These are phyloP conservation scores for Porogramme epimiltina DNA, from an alignment of 1,284 basidiomycete genomes.

Conservation along the genomic window DNA sequence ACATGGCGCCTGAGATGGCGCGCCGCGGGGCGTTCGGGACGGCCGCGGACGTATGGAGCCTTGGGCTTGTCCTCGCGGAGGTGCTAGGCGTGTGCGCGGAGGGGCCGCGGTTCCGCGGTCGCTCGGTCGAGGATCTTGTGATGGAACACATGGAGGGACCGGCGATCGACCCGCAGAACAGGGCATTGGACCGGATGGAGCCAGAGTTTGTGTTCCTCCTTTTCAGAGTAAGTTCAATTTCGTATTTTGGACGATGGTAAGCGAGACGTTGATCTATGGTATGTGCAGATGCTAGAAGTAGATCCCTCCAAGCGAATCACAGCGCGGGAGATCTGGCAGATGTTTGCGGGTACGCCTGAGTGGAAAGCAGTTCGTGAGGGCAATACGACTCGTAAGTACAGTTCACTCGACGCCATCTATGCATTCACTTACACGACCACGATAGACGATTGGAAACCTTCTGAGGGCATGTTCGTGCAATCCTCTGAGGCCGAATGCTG, in stretches of 20 bases:
- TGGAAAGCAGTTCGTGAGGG: background rate
- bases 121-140: background rate
- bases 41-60: slow-evolving; percentile 25
- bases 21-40: slow-evolving; percentile 8
- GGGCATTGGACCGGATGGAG: no score
- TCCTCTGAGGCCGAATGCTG: no score
- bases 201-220: no score
- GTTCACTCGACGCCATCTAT: background rate
- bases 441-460: background rate
- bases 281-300: background rate
- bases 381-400: background rate
- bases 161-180: no score
- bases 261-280: background rate
- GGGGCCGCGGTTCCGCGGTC: slow-evolving; percentile 3
- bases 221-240: no score
- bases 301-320: background rate
- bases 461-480: no score
- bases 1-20: slow-evolving; percentile 20
- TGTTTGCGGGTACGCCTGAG: background rate
- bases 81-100: slow-evolving; percentile 8
- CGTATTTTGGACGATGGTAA: no score
- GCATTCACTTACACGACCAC: background rate
- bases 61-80: slow-evolving; percentile 26
- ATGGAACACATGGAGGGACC: background rate
- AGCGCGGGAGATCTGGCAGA: background rate